Evolutionary conservation across 2,329 filamentous ascomycete genomes (phyloP).

Genomic region (Cladosporium sp.): DNA sequence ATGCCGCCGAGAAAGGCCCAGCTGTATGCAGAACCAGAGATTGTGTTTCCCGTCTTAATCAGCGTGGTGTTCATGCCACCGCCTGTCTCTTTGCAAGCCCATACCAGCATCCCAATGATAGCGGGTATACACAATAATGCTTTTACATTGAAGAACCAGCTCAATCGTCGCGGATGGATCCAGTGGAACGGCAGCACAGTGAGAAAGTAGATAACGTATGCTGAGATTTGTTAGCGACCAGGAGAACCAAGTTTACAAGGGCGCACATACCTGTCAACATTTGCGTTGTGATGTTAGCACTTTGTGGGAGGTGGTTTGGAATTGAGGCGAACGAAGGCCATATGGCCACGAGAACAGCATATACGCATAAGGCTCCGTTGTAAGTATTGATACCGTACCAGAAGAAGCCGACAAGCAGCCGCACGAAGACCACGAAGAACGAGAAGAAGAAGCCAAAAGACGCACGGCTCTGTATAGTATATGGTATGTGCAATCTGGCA

Average conservation of each 20-base stretch:
- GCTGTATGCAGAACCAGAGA: slow-evolving; percentile 27
- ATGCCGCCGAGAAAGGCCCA: slow-evolving; percentile 36
- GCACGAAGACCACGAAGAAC: slow-evolving; percentile 77
- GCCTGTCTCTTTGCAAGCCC: slow-evolving; percentile 23
- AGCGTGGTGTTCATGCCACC: slow-evolving; percentile 28
- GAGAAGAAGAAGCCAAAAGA: slow-evolving; percentile 45
- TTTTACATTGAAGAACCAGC: slow-evolving; percentile 88
- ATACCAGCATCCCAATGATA: slow-evolving; percentile 27
- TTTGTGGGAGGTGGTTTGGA: slow-evolving; percentile 63
- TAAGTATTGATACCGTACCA: slow-evolving; percentile 87
- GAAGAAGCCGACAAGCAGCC: slow-evolving; percentile 79
- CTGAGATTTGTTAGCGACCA: slow-evolving; percentile 40
- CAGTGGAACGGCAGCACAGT: slow-evolving; percentile 81
- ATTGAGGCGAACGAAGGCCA: slow-evolving; percentile 66
- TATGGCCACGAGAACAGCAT: slow-evolving; percentile 79
- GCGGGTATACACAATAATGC: slow-evolving; percentile 25
- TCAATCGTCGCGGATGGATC: slow-evolving; percentile 85
- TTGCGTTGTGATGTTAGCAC: slow-evolving; percentile 60
- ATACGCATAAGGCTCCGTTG: slow-evolving; percentile 58
- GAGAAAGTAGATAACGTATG: slow-evolving; percentile 86
- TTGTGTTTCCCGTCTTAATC: slow-evolving; percentile 26
- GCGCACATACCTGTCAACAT: slow-evolving; percentile 26
- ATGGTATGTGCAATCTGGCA: slow-evolving; percentile 49
- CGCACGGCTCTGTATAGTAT: slow-evolving; percentile 6
- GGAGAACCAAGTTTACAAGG: background rate